Evolutionary conservation across 352 stramenopile genomes (phyloP), one percentile per base, ranked within the genome.

Genomic region (Globisporangium recalcitrans): DNA sequence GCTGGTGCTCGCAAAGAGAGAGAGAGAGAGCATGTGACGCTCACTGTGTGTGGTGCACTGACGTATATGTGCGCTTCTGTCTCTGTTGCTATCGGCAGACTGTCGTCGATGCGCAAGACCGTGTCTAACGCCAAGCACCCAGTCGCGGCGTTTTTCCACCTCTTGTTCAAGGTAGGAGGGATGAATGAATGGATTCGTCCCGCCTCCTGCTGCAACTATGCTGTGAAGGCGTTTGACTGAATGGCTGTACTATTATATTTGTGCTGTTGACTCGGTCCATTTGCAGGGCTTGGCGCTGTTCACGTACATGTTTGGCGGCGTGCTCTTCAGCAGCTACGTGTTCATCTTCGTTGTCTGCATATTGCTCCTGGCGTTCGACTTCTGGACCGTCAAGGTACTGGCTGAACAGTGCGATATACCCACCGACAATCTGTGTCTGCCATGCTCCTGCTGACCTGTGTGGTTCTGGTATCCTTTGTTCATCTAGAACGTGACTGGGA

Each of bases 261-360:
- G n/a, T n/a, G n/a, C n/a, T n/a, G n/a, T n/a, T n/a, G n/a, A n/a
- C n/a, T n/a, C n/a, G n/a, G n/a, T 40, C 11, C 59, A 32, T 42
- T 10, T 38, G 16, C 16, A 86, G 78, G 69, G 61, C 13, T 58
- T 97, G 34, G 94, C 97, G 22, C 63, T 99, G 29, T 78, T 94
- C 32, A 61, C 98, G 56, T 99, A 99, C 75, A 75, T 98, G 24
- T 97, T 99, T 63, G 93, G 93, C n/a, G 74, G 74, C 46, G 74
- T 96, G 46, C 74, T 97, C 69, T 90, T 88, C 60, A 82, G 80
- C 63, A 97, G 94, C 80, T 98, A 97, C 64, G 90, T 99, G 42
- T 97, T 98, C 65, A 87, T 98, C 62, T 98, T 97, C 27, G 96
- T 99, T 24, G 67, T 98, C 19, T 98, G 93, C 73, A 98, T 99